phyloP scores from a whole-genome alignment of 768 basidiomycete genomes.

The Rubroboletus satanas region DNA sequence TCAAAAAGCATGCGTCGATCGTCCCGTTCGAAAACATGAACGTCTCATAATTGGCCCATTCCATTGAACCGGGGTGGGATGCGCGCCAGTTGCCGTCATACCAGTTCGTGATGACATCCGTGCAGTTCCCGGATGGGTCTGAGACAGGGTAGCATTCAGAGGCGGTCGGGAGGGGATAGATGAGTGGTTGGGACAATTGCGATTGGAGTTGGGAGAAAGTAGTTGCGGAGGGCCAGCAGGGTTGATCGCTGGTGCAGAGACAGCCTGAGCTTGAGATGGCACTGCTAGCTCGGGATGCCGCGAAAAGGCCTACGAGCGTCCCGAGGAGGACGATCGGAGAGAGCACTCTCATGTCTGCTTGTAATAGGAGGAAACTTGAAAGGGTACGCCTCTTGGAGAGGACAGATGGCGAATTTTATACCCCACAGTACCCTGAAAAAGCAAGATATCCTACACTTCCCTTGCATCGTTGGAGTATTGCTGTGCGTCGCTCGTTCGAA shows the following conservation, averaged over 20 bases:
- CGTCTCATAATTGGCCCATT: slow-evolving; percentile 32
- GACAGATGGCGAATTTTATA: neutral
- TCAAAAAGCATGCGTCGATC: slow-evolving; percentile 37
- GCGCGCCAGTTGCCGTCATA: slow-evolving; percentile 39
- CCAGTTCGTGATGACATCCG: slow-evolving; percentile 26
- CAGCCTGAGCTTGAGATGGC: slow-evolving; percentile 15
- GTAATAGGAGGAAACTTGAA: neutral
- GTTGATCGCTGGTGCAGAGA: slow-evolving; percentile 34
- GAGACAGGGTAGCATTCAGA: slow-evolving; percentile 39
- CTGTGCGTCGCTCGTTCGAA: neutral
- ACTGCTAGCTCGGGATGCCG: neutral
- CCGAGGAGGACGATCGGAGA: neutral
- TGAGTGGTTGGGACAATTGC: slow-evolving; percentile 41
- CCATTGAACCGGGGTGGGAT: slow-evolving; percentile 39
- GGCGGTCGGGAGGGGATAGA: slow-evolving; percentile 40
- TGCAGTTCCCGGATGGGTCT: slow-evolving; percentile 38
- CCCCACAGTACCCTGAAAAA: neutral
- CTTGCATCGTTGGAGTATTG: neutral
- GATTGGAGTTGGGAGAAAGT: slow-evolving; percentile 33
- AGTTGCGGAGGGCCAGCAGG: slow-evolving; percentile 40
- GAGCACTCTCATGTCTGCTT: neutral
- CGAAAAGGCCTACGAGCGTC: neutral
- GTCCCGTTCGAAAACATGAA: slow-evolving; percentile 40
- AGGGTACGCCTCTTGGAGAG: neutral
- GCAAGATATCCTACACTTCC: neutral